Evolutionary conservation across 192 early-diverging fungal species (phyloP).

Genomic region (Entomortierella beljakovae): DNA sequence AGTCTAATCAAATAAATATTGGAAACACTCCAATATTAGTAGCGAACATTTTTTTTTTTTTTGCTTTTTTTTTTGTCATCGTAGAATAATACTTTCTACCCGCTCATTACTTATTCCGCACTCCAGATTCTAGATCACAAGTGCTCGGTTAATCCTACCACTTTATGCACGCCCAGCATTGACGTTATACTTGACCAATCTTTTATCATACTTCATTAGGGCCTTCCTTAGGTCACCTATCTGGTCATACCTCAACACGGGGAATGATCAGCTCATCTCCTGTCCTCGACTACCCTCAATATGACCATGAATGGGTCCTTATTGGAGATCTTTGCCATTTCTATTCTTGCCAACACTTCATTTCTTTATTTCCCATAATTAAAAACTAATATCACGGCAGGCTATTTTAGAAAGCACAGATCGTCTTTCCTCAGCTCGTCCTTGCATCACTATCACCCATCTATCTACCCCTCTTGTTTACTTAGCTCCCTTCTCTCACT

Average conservation of each 20-base stretch:
- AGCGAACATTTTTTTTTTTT: not conserved
- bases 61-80: slow-evolving; percentile 1
- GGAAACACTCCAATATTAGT: not conserved
- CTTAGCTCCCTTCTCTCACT: not conserved
- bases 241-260: too few relatives aligned
- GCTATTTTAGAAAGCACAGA: slow-evolving; percentile 4
- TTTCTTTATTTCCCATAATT: not conserved
- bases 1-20: slow-evolving; percentile 18
- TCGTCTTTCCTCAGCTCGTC: not conserved
- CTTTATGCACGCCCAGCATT: too few relatives aligned
- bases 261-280: too few relatives aligned
- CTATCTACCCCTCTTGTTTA: not conserved
- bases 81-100: too few relatives aligned
- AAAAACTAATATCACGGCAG: not conserved
- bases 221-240: too few relatives aligned
- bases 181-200: too few relatives aligned
- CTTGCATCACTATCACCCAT: not conserved
- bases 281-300: too few relatives aligned
- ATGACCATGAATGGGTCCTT: slow-evolving; percentile 20
- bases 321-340: slow-evolving; percentile 3
- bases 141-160: too few relatives aligned
- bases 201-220: too few relatives aligned
- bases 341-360: not conserved
- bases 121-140: not conserved
- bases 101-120: slow-evolving; percentile 7